A percentile compares a stretch with the other conserved stretches of the same genome.
Evolutionary conservation across 2,329 filamentous ascomycete genomes (phyloP).

Genomic region (Cryphonectria japonica): DNA sequence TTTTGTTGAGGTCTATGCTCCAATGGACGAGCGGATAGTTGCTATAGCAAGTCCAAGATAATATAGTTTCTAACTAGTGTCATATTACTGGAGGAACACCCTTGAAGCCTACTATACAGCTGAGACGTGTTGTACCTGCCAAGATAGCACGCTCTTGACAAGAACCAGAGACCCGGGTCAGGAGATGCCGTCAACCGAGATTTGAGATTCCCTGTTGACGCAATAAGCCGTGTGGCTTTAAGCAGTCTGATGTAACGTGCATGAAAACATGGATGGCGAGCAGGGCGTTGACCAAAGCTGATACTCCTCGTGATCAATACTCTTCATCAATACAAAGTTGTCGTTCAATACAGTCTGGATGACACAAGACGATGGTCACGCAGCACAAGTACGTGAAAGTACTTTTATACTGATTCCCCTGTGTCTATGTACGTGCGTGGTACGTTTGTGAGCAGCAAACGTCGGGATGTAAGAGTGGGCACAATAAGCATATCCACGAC

Average conservation of each 20-base stretch:
- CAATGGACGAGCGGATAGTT: background rate
- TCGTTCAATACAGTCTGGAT: background rate
- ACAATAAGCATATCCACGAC: background rate
- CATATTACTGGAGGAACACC: background rate
- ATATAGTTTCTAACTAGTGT: background rate
- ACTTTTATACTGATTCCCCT: background rate
- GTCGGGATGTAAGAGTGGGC: background rate
- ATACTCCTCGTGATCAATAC: background rate
- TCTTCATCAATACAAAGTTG: background rate
- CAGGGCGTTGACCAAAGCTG: background rate
- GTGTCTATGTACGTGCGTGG: background rate
- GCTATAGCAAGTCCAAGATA: background rate
- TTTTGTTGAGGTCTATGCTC: background rate
- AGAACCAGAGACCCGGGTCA: background rate
- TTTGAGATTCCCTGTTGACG: background rate
- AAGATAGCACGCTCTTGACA: background rate
- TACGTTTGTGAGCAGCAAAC: background rate
- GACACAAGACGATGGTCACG: background rate
- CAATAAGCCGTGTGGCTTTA: background rate
- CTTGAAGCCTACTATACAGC: background rate
- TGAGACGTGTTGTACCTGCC: background rate
- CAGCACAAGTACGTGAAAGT: background rate
- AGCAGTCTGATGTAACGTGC: background rate
- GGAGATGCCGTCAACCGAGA: background rate
- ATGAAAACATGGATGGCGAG: background rate